A percentile compares a stretch with the other conserved stretches of the same genome.
Conservation (phyloP, 176 grass and related monocot genomes). For the Chrysopogon serrulatus region DNA sequence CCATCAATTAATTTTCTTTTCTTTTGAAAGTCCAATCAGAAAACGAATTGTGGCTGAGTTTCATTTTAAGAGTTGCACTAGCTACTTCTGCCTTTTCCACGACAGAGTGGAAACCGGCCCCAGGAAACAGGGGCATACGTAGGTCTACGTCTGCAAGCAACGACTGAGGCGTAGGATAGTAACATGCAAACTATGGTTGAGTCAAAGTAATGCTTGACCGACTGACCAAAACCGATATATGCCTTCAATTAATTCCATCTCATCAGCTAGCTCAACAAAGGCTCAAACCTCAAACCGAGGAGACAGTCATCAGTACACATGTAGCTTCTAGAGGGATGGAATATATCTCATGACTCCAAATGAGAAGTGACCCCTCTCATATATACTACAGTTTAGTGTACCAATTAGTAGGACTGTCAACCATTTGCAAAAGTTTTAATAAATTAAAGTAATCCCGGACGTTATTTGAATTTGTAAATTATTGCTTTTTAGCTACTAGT, state of each 20-base stretch:
- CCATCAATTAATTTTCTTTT: background rate
- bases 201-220: slow-evolving; percentile 40
- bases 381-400: background rate
- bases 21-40: background rate
- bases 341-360: slow-evolving; percentile 10
- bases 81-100: slow-evolving; percentile 15
- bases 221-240: slow-evolving; percentile 14
- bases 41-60: background rate
- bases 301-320: slow-evolving; percentile 11
- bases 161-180: background rate
- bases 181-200: slow-evolving; percentile 22
- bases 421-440: background rate
- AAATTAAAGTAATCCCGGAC: background rate
- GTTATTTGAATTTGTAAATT: background rate
- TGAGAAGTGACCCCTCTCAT: slow-evolving; percentile 3
- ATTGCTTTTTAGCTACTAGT: background rate
- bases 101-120: slow-evolving; percentile 12
- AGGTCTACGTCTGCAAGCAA: background rate
- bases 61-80: background rate
- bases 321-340: background rate
- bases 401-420: background rate
- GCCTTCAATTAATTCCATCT: background rate
- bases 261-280: too few species aligned
- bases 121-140: slow-evolving; percentile 39
- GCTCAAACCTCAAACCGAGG: background rate